Conservation (phyloP, 2,329 filamentous ascomycete species). For the Lasiodiplodia theobromae region DNA sequence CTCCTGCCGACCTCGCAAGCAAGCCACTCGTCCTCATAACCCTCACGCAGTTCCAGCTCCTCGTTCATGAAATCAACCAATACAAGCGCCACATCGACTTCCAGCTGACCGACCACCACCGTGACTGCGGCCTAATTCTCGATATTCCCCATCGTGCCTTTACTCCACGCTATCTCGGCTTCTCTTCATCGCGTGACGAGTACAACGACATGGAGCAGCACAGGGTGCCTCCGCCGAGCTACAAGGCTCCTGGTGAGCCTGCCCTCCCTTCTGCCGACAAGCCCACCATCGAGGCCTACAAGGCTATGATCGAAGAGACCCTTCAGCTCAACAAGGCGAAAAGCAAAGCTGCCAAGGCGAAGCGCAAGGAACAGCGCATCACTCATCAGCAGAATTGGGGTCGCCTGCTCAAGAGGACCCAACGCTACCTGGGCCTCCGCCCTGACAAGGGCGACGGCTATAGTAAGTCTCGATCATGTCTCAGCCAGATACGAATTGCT, state of each 20-base stretch:
- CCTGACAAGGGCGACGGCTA: slow-evolving; percentile 36
- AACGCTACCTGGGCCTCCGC: slow-evolving; percentile 76
- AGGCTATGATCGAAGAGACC: slow-evolving; percentile 61
- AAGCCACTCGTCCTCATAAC: slow-evolving; percentile 72
- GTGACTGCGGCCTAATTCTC: slow-evolving; percentile 64
- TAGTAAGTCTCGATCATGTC: slow-evolving; percentile 28
- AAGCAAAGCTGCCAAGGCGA: slow-evolving; percentile 56
- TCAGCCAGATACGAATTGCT: background rate
- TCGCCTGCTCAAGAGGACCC: slow-evolving; percentile 67
- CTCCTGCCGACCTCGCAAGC: slow-evolving; percentile 51
- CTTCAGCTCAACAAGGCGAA: slow-evolving; percentile 60
- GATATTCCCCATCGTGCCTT: slow-evolving; percentile 69
- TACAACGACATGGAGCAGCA: slow-evolving; percentile 48
- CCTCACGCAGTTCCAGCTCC: slow-evolving; percentile 67
- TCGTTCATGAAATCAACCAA: slow-evolving; percentile 70
- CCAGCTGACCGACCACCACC: slow-evolving; percentile 62
- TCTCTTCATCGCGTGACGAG: slow-evolving; percentile 56
- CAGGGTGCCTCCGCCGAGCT: slow-evolving; percentile 39
- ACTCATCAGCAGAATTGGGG: slow-evolving; percentile 61
- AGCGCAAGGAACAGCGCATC: slow-evolving; percentile 58
- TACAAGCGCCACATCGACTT: slow-evolving; percentile 61
- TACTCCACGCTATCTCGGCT: slow-evolving; percentile 72
- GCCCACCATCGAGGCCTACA: slow-evolving; percentile 57
- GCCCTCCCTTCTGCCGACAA: slow-evolving; percentile 40
- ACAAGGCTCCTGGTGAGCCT: slow-evolving; percentile 33